These are phyloP conservation scores for Murraya koenigii DNA, from an alignment of 345 rosid species.

Conservation along the genomic window DNA sequence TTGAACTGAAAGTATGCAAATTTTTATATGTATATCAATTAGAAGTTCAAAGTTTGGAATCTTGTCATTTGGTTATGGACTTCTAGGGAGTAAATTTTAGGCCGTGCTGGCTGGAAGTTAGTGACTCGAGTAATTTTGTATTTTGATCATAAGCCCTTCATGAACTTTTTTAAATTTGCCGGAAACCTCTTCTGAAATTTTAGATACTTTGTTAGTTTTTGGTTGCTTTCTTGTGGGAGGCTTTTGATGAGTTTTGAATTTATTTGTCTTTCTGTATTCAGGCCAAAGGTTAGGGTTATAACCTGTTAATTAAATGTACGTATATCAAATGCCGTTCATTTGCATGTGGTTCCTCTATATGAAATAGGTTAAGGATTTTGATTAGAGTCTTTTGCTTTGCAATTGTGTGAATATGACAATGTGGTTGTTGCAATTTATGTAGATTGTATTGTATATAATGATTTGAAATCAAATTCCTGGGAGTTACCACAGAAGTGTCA, in stretches of 20 bases:
- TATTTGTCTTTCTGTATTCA: background rate
- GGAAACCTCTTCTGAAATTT: background rate
- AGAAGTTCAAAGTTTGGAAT: background rate
- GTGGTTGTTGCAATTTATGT: background rate
- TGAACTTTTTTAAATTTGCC: background rate
- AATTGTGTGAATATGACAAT: background rate
- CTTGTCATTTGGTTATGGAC: background rate
- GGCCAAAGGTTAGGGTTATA: background rate
- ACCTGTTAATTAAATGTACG: background rate
- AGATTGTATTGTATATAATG: background rate
- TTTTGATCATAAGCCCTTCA: background rate
- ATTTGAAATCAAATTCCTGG: background rate
- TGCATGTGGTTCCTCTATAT: background rate
- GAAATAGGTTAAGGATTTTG: background rate
- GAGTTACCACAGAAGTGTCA: background rate
- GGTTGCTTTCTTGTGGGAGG: background rate
- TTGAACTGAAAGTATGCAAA: background rate
- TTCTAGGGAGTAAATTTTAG: background rate
- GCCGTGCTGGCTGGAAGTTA: background rate
- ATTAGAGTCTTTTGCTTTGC: background rate
- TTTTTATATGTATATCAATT: background rate
- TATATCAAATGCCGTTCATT: background rate
- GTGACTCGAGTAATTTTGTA: background rate
- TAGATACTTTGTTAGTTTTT: background rate
- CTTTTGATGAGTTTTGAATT: background rate